Evolutionary conservation across 257 asterid genomes (phyloP), one percentile per base, ranked within the genome.

Genomic region (Przewalskia tangutica): DNA sequence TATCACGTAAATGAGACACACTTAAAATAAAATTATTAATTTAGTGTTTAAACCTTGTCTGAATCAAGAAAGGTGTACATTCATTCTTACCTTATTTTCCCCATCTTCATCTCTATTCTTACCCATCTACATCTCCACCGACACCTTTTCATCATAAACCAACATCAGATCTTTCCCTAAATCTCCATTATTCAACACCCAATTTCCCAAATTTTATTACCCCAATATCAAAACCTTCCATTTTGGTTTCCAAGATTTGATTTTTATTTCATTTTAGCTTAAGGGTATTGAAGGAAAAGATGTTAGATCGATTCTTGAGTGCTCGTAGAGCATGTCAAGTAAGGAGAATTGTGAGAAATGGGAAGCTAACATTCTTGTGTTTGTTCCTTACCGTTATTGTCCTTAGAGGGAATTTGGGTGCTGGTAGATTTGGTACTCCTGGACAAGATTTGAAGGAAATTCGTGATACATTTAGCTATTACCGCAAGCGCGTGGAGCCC

Each of bases 391-490:
- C 98, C 8, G 85, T 94, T 62, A 54, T 94, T 84, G 93, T 94
- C 38, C 84, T 94, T 3, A 92, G 97, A 16, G 97, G 90, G 4
- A 86, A 92, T 59, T 83, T 94, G 76, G 98, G 97, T 18, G 97
- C 97, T 66, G 97, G 98, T 1, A 95, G 86, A 84, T 93, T 93
- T 73, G 98, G 98, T 23, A 91, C 97, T 8, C 98, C 99, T 65
- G 95, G 92, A 81, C 90, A 95, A 59, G 99, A 95, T 84, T 86
- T 95, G 14, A 90, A 92, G 18, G 97, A 92, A 80, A 91, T 95
- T 89, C 93, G 97, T 4, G 91, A 94, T 5, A 91, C 99, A 0
- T 88, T 95, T 82, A 90, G 95, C 8, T 89, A 89, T 89, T 87
- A 90, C 65, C 90, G 97, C 60, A 84, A 82, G 53, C 91, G 95